A percentile compares a stretch with the other conserved stretches of the same genome.
These are phyloP conservation scores for Aphanomyces stellatus DNA, from an alignment of 352 stramenopile genomes.

Conservation along the genomic window DNA sequence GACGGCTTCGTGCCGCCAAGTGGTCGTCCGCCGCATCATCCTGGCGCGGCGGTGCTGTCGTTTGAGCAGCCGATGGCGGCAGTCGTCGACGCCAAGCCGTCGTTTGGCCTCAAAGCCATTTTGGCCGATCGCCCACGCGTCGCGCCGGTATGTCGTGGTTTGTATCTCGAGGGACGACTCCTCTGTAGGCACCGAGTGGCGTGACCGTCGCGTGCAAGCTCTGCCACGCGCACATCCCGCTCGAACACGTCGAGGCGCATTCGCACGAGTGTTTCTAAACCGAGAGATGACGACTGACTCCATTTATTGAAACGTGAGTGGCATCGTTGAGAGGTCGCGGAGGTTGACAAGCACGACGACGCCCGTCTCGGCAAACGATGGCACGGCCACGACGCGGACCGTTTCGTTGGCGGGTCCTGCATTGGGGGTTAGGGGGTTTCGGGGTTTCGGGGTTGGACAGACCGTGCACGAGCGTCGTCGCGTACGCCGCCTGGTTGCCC, in stretches of 20 bases:
- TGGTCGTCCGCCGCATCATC: too few species aligned
- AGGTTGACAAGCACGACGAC: conserved; percentile 90
- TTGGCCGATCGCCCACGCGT: neutral
- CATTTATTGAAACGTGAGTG: conserved; percentile 39
- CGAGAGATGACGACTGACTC: neutral
- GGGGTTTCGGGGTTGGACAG: too few species aligned
- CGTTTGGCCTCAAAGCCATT: neutral
- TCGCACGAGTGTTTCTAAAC: conserved; percentile 5
- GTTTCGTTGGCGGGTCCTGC: conserved; percentile 32
- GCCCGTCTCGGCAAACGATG: conserved; percentile 81
- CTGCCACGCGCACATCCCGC: neutral
- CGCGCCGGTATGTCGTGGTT: neutral
- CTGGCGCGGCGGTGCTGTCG: too few species aligned
- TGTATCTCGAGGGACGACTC: neutral
- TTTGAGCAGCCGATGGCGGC: neutral
- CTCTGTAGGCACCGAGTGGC: neutral
- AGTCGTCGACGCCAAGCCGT: neutral
- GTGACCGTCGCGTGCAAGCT: conserved; percentile 3
- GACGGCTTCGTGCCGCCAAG: neutral
- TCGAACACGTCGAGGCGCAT: conserved; percentile 9
- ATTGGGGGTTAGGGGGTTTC: too few species aligned
- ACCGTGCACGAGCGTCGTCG: conserved; percentile 57
- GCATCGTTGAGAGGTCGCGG: conserved; percentile 60
- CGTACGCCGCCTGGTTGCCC: conserved; percentile 86
- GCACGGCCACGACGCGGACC: conserved; percentile 84